These are phyloP conservation scores for Teratosphaeria viscida DNA, from an alignment of 2,329 filamentous ascomycete species.

Conservation along the genomic window DNA sequence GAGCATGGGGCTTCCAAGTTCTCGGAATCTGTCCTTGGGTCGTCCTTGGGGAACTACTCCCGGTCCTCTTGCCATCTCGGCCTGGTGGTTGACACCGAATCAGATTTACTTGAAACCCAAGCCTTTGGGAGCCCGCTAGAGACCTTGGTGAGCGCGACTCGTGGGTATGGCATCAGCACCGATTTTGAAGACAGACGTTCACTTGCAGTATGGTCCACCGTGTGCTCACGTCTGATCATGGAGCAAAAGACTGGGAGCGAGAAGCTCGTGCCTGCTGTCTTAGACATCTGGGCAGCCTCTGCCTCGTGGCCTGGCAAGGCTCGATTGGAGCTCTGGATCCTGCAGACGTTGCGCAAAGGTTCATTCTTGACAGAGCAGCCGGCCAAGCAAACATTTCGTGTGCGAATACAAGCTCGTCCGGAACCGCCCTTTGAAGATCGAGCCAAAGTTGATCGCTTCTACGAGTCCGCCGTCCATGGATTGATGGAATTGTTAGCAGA, in stretches of 20 bases:
- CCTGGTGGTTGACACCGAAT: slow-evolving; percentile 16
- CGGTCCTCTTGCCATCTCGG: slow-evolving; percentile 26
- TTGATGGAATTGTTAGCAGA: slow-evolving; percentile 82
- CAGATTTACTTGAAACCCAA: slow-evolving; percentile 15
- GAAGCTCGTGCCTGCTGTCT: slow-evolving; percentile 68
- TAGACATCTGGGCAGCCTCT: slow-evolving; percentile 80
- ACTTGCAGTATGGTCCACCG: slow-evolving; percentile 78
- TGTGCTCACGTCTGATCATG: slow-evolving; percentile 72
- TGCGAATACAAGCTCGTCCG: slow-evolving; percentile 58
- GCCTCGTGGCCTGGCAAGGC: slow-evolving; percentile 81
- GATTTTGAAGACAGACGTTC: slow-evolving; percentile 59
- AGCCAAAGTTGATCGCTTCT: slow-evolving; percentile 77
- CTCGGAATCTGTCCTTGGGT: slow-evolving; percentile 70
- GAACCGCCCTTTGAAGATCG: slow-evolving; percentile 65
- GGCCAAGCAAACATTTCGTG: slow-evolving; percentile 60
- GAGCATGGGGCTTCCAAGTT: slow-evolving; percentile 71
- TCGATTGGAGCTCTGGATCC: slow-evolving; percentile 87
- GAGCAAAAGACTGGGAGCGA: slow-evolving; percentile 67
- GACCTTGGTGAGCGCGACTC: slow-evolving; percentile 28
- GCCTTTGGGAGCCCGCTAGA: slow-evolving; percentile 19
- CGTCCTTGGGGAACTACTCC: slow-evolving; percentile 37
- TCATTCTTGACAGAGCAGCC: slow-evolving; percentile 81
- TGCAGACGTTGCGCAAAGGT: slow-evolving; percentile 88
- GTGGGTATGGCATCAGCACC: slow-evolving; percentile 27
- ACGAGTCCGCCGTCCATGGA: slow-evolving; percentile 66